Evolutionary conservation across 116 monocot genomes (phyloP).

Genomic region (Posidonia oceanica): DNA sequence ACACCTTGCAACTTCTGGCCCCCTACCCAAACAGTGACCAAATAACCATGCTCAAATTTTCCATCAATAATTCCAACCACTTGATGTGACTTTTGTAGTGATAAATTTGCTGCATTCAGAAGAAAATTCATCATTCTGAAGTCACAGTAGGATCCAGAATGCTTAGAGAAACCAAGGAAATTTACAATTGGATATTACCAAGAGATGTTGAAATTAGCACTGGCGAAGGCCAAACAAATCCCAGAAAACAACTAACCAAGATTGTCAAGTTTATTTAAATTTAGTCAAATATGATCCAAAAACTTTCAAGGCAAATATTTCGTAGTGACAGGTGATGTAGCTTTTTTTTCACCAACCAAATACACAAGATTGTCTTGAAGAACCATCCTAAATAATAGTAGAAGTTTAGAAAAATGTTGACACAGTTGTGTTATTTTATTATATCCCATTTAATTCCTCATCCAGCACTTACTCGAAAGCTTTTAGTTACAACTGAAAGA

Average conservation of each 20-base stretch:
- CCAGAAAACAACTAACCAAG: background rate
- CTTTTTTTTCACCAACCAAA: background rate
- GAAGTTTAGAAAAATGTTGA: too few species aligned
- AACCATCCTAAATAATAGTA: too few species aligned
- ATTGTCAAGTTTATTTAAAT: background rate
- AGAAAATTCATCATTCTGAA: background rate
- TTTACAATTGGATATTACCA: too few species aligned
- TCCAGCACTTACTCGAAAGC: too few species aligned
- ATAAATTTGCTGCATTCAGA: constrained; percentile 11
- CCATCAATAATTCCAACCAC: constrained; percentile 68
- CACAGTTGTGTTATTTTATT: too few species aligned
- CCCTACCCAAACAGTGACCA: constrained; percentile 46
- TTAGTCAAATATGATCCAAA: background rate
- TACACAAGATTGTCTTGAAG: background rate
- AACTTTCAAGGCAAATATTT: background rate
- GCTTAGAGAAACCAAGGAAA: too few species aligned
- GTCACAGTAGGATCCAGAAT: too few species aligned
- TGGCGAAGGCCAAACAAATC: background rate
- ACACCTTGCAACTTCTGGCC: constrained; percentile 44
- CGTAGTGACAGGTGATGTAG: background rate
- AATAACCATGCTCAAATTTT: constrained; percentile 80
- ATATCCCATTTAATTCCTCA: too few species aligned
- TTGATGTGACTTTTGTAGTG: constrained; percentile 11
- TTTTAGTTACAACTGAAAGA: too few species aligned
- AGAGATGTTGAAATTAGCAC: too few species aligned